Evolutionary conservation across 306 rosid genomes (phyloP).

Genomic region (Prunus campanulata): DNA sequence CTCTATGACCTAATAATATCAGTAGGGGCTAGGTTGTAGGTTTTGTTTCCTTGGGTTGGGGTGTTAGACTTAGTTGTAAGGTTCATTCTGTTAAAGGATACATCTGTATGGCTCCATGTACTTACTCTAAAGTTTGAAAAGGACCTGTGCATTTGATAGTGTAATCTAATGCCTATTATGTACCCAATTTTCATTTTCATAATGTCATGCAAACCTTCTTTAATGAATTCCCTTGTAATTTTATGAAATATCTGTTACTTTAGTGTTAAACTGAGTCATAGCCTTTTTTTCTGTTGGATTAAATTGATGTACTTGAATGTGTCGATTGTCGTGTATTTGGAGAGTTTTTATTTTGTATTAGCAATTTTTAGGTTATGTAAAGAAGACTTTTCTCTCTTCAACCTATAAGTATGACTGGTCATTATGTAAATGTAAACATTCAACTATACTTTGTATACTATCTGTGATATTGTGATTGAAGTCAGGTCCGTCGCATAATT

Average conservation of each 20-base stretch:
- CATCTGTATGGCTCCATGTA: constrained; percentile 9
- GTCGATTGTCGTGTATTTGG: neutral
- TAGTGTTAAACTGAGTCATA: neutral
- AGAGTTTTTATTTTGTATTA: neutral
- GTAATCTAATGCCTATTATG: constrained; percentile 7
- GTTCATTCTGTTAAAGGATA: constrained; percentile 6
- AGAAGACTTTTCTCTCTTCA: neutral
- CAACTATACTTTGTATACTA: neutral
- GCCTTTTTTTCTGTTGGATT: neutral
- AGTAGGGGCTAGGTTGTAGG: constrained; percentile 16
- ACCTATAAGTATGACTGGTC: constrained; percentile 1
- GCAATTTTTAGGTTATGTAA: neutral
- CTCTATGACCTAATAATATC: constrained; percentile 13
- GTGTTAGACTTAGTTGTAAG: constrained; percentile 8
- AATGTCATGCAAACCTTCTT: constrained; percentile 3
- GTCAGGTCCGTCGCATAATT: neutral
- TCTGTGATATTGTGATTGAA: neutral
- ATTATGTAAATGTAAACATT: constrained; percentile 6
- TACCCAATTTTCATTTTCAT: neutral
- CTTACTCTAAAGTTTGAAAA: constrained; percentile 14
- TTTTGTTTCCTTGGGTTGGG: constrained; percentile 11
- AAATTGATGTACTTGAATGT: neutral
- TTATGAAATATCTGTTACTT: neutral
- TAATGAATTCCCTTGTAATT: neutral
- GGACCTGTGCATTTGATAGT: constrained; percentile 17